Evolutionary conservation across 2,329 filamentous ascomycete genomes (phyloP), one percentile per base, ranked within the genome.

Genomic region (Coniochaeta sp.): DNA sequence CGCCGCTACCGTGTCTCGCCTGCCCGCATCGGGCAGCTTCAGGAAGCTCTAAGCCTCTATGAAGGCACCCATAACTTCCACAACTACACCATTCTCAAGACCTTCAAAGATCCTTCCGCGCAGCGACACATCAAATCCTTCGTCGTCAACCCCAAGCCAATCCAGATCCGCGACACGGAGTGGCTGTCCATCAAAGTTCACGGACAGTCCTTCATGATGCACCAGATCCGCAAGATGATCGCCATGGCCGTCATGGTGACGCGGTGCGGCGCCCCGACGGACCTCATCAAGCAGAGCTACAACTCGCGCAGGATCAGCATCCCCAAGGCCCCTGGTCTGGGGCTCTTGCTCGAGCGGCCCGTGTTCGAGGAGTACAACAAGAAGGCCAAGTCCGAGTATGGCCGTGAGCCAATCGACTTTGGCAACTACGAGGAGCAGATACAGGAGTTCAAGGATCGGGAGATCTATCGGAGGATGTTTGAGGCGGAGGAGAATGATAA

Each of bases 171-270:
- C 72, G 87, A 93, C 70, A 97, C 92, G 1, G 90, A 99, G 78
- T 99, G 95, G 95, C 81, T 99, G 5, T 95, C 89, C 50, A 81
- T 98, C 66, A 96, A 96, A 72, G 93, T 99, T 26, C 95, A 99
- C 74, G 95, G 95, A 0, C 95, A 99, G 75, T 93, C 89, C 70
- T 99, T 99, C 81, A 99, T 99, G 95, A 99, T 99, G 95, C 95
- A 99, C 75, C 95, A 99, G 77, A 99, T 99, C 74, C 89, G 95
- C 69, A 99, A 98, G 77, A 98, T 99, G 95, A 91, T 99, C 17
- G 91, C 90, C 60, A 92, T 99, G 89, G 91, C 87, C 9, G 86
- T 91, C 36, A 80, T 99, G 62, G 80, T 93, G 6, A 89, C 96
- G 7, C 88, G 95, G 40, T 96, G 90, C 72, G 95, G 91, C 58